Base-by-base conservation (phyloP, 2,329 filamentous ascomycete species). In the Ascochyta rabiei region DNA sequence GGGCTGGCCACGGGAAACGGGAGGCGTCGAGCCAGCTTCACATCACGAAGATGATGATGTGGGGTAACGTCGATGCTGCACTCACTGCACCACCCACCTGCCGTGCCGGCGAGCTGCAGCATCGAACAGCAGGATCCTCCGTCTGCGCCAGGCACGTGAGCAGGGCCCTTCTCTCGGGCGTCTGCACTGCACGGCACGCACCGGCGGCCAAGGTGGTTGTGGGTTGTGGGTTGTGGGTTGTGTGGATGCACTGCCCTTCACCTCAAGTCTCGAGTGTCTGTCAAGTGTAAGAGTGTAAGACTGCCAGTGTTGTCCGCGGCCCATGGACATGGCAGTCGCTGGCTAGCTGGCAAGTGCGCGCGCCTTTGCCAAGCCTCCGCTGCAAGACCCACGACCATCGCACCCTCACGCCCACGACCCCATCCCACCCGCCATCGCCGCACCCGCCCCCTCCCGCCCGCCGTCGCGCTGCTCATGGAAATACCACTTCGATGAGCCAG, bases 401-500 rank as follows among this genome's bases (percentile, higher is more conserved):
- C 61, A 53, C 57, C 54, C 48, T 56, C 59, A 57, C 62, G 54
- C 60, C 46, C 46, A 55, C 46, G 13, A 31, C 46, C 60, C 47
- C 50, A 53, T 58, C 54, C 56, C 63, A 53, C 52, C 56, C 56
- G 53, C 63, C 63, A 57, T 57, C 61, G 49, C 61, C 47, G 53
- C 57, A 50, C 47, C 45, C 48, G 43, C 48, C 59, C 53, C 55
- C 56, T 49, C 42, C 57, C 52, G 58, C 62, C 66, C 67, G 64
- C 67, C 61, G 59, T 59, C 64, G 71, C 72, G 72, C 66, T 70
- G 67, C 73, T 70, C 66, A 76, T 76, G 75, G 74, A 70, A 75
- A 67, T 68, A 63, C 68, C 70, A 66, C 69, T 74, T 74, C 74
- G 76, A 77, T 77, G 75, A 77, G 73, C 75, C 79, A 83, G 77